phyloP scores from a whole-genome alignment of 2,329 filamentous ascomycete species.

The Fusarium begoniae region DNA sequence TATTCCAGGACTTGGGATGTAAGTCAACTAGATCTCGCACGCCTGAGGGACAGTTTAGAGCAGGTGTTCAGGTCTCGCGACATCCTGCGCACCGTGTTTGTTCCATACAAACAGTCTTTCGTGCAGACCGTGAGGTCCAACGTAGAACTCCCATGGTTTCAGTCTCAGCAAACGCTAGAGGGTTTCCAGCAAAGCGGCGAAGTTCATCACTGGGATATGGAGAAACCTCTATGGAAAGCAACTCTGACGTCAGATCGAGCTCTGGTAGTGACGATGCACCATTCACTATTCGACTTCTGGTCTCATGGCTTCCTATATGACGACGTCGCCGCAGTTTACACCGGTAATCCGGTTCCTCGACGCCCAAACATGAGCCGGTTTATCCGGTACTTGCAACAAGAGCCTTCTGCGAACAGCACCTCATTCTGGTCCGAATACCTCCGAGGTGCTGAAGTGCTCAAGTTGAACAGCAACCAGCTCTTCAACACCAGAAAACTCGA shows the following conservation, averaged over 20 bases:
- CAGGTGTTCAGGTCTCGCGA: constrained; percentile 13
- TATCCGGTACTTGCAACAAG: neutral
- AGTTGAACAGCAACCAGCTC: constrained; percentile 4
- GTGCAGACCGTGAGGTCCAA: neutral
- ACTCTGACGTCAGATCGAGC: neutral
- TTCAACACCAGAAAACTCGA: neutral
- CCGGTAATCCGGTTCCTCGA: neutral
- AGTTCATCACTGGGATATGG: neutral
- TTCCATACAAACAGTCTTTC: constrained; percentile 7
- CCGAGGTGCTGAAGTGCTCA: neutral
- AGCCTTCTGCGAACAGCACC: neutral
- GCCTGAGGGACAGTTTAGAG: constrained; percentile 14
- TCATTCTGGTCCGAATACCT: constrained; percentile 9
- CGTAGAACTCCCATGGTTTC: neutral
- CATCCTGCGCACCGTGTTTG: constrained; percentile 30
- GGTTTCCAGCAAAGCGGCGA: neutral
- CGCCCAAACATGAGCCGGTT: constrained; percentile 1
- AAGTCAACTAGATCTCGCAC: neutral
- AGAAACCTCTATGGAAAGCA: neutral
- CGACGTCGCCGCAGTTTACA: constrained; percentile 29
- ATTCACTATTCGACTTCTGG: constrained; percentile 48
- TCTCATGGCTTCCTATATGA: constrained; percentile 44
- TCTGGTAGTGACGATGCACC: constrained; percentile 45
- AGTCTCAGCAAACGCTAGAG: neutral
- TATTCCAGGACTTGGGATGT: constrained; percentile 31